These are phyloP conservation scores for Aspergillus tubingensis DNA, from an alignment of 2,329 filamentous ascomycete genomes.

Conservation along the genomic window DNA sequence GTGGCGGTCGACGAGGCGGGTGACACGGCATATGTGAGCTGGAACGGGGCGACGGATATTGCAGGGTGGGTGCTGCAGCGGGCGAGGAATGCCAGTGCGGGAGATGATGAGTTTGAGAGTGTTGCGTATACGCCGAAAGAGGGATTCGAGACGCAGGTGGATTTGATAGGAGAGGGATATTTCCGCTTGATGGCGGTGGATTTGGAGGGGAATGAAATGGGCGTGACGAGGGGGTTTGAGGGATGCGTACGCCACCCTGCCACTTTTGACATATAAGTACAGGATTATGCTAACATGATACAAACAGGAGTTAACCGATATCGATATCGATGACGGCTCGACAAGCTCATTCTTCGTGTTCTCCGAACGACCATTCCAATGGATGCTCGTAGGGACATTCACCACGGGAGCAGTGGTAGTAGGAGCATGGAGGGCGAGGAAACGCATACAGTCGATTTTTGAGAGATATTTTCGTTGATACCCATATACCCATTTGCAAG, in stretches of 20 bases:
- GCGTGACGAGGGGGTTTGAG: conserved; percentile 20
- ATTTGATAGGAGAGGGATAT: conserved; percentile 7
- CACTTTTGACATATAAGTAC: background rate
- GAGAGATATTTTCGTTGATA: background rate
- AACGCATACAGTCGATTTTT: background rate
- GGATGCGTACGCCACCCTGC: background rate
- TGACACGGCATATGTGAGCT: conserved; percentile 32
- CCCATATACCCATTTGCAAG: no score
- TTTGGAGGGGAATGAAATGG: conserved; percentile 22
- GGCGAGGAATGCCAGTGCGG: conserved; percentile 19
- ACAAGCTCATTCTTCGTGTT: background rate
- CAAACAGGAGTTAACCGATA: background rate
- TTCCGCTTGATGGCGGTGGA: conserved; percentile 26
- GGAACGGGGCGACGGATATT: conserved; percentile 42
- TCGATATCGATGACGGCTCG: background rate
- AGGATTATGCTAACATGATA: no score
- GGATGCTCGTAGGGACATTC: conserved; percentile 12
- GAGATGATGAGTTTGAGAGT: conserved; percentile 19
- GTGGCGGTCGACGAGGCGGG: conserved; percentile 15
- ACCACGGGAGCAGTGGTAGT: conserved; percentile 8
- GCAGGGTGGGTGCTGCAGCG: conserved; percentile 28
- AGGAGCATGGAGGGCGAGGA: conserved; percentile 9
- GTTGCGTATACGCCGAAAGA: conserved; percentile 18
- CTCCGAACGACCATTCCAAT: conserved; percentile 1
- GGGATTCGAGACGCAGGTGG: conserved; percentile 23